Conservation (phyloP, 768 basidiomycete species). For the Rossbeevera mucosa region DNA sequence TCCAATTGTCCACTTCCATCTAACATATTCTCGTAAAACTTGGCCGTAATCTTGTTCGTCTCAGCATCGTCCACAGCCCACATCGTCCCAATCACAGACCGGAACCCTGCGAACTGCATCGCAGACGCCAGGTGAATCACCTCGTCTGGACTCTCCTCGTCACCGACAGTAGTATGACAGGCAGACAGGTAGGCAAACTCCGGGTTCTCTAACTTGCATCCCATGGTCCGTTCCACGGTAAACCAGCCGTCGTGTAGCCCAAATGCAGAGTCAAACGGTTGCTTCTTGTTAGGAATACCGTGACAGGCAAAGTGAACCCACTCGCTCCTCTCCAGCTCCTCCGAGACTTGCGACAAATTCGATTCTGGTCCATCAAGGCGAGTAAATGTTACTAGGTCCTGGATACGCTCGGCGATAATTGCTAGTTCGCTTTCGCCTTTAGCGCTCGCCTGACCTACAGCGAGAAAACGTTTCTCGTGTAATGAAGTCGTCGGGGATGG, state of each 20-base stretch:
- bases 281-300: neutral
- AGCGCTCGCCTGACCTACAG: neutral
- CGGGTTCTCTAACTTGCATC: neutral
- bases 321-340: neutral
- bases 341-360: neutral
- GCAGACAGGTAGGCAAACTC: neutral
- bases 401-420: neutral
- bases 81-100: neutral
- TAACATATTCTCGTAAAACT: too few species aligned
- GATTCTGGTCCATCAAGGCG: neutral
- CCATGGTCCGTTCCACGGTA: neutral
- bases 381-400: neutral
- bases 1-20: too few species aligned
- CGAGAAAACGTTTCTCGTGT: neutral
- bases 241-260: neutral
- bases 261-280: neutral
- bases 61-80: neutral
- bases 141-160: neutral
- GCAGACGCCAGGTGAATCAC: neutral
- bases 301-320: neutral
- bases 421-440: neutral
- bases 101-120: neutral
- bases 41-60: neutral
- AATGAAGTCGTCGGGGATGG: neutral
- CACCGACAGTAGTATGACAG: neutral